These are phyloP conservation scores for Colletotrichum plurivorum DNA, from an alignment of 2,329 filamentous ascomycete species.

Conservation along the genomic window DNA sequence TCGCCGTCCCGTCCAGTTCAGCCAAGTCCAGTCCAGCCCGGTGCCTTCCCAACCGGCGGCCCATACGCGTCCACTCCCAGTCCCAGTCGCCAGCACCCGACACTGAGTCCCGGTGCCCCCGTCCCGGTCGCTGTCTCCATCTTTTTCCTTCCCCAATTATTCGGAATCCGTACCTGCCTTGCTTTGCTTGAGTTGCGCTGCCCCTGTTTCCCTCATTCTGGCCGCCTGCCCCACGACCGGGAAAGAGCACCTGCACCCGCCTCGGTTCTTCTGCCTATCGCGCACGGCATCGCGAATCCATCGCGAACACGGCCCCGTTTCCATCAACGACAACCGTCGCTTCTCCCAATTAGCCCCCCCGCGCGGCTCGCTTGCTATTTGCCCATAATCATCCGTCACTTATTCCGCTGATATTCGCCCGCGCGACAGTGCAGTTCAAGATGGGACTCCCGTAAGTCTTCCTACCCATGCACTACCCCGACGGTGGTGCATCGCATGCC, in stretches of 20 bases:
- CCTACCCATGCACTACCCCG: conserved; percentile 7
- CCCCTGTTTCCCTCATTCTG: conserved; percentile 16
- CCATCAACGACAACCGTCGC: conserved; percentile 19
- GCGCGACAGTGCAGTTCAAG: conserved; percentile 32
- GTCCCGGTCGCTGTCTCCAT: conserved; percentile 30
- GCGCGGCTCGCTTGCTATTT: background rate
- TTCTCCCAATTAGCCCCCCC: background rate
- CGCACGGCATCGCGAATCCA: conserved; percentile 33
- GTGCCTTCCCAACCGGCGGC: background rate
- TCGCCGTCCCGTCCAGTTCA: conserved; percentile 12
- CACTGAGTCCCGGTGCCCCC: conserved; percentile 20
- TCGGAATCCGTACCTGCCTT: background rate
- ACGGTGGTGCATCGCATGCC: conserved; percentile 34
- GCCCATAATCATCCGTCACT: background rate
- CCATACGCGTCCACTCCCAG: background rate
- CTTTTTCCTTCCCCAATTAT: background rate
- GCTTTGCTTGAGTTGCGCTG: background rate
- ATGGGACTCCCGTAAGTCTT: conserved; percentile 66
- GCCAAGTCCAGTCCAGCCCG: conserved; percentile 16
- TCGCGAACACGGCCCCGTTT: conserved; percentile 30
- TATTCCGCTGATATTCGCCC: background rate
- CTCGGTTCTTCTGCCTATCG: conserved; percentile 6
- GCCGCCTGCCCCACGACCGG: conserved; percentile 25
- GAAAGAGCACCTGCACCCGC: conserved; percentile 6
- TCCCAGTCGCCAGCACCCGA: background rate